Evolutionary conservation across 2,329 filamentous ascomycete species (phyloP).

Genomic region (Falciphora oryzae): DNA sequence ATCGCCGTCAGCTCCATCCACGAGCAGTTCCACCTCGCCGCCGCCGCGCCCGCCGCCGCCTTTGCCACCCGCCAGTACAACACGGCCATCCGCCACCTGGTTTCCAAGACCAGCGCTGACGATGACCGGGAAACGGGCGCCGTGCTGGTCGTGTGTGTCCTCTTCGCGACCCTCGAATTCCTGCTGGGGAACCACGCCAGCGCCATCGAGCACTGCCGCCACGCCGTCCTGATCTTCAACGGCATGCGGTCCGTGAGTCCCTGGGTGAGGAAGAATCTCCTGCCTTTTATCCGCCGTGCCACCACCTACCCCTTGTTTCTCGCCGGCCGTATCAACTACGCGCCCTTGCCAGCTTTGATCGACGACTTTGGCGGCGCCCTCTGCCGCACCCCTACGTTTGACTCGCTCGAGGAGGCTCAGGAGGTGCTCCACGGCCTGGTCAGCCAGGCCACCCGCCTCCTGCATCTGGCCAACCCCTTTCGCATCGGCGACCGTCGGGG

Average conservation of each 20-base stretch:
- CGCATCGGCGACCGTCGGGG: slow-evolving; percentile 8
- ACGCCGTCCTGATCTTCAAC: slow-evolving; percentile 19
- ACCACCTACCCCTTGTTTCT: slow-evolving; percentile 36
- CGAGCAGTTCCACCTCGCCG: slow-evolving; percentile 24
- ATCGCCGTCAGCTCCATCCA: slow-evolving; percentile 45
- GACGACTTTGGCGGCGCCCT: slow-evolving; percentile 1
- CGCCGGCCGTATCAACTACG: slow-evolving; percentile 12
- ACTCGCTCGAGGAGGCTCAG: slow-evolving; percentile 22
- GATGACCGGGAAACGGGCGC: slow-evolving; percentile 27
- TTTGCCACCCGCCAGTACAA: slow-evolving; percentile 40
- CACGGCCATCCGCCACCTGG: slow-evolving; percentile 38
- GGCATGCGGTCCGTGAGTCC: slow-evolving; percentile 13
- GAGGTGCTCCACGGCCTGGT: slow-evolving; percentile 24
- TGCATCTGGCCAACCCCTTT: slow-evolving; percentile 11
- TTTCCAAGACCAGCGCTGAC: slow-evolving; percentile 21
- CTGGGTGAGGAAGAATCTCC: slow-evolving; percentile 27
- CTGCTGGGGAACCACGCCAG: slow-evolving; percentile 35
- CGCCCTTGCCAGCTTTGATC: slow-evolving; percentile 20
- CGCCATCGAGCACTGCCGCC: slow-evolving; percentile 30
- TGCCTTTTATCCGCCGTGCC: slow-evolving; percentile 32
- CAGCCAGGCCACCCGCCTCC: slow-evolving; percentile 11
- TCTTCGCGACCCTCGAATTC: slow-evolving; percentile 45
- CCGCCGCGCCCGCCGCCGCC: slow-evolving; percentile 16
- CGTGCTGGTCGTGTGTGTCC: slow-evolving; percentile 39
- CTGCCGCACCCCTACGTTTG: slow-evolving; percentile 4